phyloP scores from a whole-genome alignment of 441 rosid species.

The Jatropha podagrica region DNA sequence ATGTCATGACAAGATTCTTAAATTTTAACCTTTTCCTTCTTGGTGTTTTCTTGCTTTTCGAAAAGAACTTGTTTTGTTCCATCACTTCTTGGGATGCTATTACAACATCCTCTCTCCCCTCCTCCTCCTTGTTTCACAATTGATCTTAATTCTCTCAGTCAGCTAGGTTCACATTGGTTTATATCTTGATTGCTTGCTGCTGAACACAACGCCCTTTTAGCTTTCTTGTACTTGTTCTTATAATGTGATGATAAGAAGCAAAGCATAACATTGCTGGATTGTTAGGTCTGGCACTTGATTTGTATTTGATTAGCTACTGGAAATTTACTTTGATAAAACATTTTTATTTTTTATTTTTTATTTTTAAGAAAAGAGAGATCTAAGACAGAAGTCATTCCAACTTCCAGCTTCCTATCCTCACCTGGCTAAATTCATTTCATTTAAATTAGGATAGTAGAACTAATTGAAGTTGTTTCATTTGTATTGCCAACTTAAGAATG shows the following conservation, averaged over 20 bases:
- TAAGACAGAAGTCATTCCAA: too few relatives aligned
- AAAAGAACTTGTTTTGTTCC: neutral
- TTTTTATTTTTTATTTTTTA: too few relatives aligned
- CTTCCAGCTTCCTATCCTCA: too few relatives aligned
- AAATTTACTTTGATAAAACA: neutral
- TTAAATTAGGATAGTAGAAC: too few relatives aligned
- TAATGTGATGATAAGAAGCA: neutral
- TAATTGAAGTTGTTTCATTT: too few relatives aligned
- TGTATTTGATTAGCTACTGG: too few relatives aligned
- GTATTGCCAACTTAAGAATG: too few relatives aligned
- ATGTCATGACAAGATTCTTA: neutral
- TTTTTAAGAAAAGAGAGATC: too few relatives aligned
- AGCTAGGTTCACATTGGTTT: neutral
- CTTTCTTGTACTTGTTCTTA: neutral
- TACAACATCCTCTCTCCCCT: neutral
- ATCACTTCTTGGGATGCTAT: neutral
- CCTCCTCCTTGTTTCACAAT: neutral
- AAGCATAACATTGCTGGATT: neutral
- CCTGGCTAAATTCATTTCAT: too few relatives aligned
- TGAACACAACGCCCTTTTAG: neutral
- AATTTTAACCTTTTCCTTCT: neutral
- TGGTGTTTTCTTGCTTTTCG: neutral
- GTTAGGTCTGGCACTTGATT: neutral
- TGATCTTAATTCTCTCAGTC: neutral
- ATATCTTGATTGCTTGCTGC: too few relatives aligned